phyloP scores from a whole-genome alignment of 768 basidiomycete genomes.

The Boletus barrowsii region DNA sequence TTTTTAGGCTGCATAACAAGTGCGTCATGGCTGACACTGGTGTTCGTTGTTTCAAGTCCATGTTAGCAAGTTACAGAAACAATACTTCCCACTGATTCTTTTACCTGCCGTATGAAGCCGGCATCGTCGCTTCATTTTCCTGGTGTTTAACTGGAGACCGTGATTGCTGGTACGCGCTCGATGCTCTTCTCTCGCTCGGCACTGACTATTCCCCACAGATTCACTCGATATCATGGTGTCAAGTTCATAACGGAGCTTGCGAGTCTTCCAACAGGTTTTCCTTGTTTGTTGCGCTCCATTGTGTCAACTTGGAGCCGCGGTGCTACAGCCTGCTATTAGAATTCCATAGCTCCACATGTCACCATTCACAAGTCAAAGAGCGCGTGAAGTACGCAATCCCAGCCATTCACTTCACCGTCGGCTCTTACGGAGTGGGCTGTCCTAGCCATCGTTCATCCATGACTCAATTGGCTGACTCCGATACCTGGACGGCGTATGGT shows the following conservation, averaged over 20 bases:
- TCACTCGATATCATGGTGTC: neutral
- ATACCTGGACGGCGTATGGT: neutral
- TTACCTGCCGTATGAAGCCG: neutral
- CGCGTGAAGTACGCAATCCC: neutral
- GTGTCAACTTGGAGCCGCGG: constrained; percentile 1
- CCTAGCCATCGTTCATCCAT: neutral
- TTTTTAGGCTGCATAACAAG: neutral
- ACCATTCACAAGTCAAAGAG: neutral
- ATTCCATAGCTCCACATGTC: neutral
- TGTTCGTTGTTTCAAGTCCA: neutral
- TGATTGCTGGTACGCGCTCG: neutral
- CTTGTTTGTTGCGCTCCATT: constrained; percentile 1
- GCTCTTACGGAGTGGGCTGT: neutral
- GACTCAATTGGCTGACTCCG: constrained; percentile 1
- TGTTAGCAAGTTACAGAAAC: neutral
- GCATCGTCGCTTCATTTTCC: neutral
- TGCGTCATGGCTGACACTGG: neutral
- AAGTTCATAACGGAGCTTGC: neutral
- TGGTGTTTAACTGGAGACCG: neutral
- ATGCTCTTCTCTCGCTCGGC: neutral
- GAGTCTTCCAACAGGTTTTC: neutral
- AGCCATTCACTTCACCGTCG: constrained; percentile 3
- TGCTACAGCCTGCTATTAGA: neutral
- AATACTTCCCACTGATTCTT: neutral
- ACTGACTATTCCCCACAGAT: neutral